Evolutionary conservation across 2,329 filamentous ascomycete species (phyloP).

Genomic region (Aureobasidium melanogenum): DNA sequence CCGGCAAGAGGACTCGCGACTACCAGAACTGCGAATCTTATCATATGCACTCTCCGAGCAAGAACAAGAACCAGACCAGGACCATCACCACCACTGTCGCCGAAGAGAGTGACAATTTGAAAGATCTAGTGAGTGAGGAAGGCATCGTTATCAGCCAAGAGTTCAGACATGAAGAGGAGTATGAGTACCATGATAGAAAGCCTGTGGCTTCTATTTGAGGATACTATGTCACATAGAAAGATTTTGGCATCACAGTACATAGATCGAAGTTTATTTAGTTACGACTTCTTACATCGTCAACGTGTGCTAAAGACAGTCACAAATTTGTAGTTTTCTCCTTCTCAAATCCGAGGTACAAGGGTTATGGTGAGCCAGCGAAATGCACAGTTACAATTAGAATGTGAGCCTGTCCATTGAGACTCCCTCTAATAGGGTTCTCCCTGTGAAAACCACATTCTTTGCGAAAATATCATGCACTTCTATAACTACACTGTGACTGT

Average conservation of each 20-base stretch:
- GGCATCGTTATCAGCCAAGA: conserved; percentile 1
- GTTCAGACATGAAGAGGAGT: conserved; percentile 6
- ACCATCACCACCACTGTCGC: background rate
- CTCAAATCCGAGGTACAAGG: too few relatives aligned
- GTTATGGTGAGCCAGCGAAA: too few relatives aligned
- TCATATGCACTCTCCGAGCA: background rate
- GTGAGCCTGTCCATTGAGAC: too few relatives aligned
- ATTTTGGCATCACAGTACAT: background rate
- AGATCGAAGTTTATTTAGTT: background rate
- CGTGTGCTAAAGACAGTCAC: too few relatives aligned
- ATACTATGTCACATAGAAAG: background rate
- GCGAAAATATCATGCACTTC: too few relatives aligned
- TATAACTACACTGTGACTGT: too few relatives aligned
- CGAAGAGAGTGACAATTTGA: conserved; percentile 1
- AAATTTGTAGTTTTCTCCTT: too few relatives aligned
- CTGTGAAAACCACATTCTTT: too few relatives aligned
- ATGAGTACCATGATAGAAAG: conserved; percentile 1
- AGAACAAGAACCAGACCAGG: background rate
- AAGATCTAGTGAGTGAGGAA: conserved; percentile 4
- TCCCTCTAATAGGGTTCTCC: too few relatives aligned
- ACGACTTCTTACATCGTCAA: background rate
- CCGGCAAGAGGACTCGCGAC: background rate
- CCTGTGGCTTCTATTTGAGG: background rate
- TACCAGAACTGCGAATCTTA: conserved; percentile 4
- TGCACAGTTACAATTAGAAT: too few relatives aligned